These are phyloP conservation scores for Lactifluus hygrophoroides DNA, from an alignment of 768 basidiomycete species.

Conservation along the genomic window DNA sequence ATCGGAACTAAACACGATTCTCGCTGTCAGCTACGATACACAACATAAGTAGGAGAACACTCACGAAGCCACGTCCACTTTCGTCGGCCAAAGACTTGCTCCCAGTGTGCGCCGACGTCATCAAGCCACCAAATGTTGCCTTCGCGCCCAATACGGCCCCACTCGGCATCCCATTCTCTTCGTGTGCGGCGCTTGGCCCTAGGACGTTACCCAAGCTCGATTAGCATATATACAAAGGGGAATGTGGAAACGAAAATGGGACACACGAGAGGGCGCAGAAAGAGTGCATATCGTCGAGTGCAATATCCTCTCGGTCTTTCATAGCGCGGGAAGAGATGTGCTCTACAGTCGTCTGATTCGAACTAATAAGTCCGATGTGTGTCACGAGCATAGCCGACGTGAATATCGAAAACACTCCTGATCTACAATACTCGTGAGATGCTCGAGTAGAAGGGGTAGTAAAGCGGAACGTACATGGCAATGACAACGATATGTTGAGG, in stretches of 20 bases:
- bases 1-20: constrained; percentile 30
- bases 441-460: neutral
- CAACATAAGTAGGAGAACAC: constrained; percentile 26
- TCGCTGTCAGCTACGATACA: neutral
- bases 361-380: constrained; percentile 53
- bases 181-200: constrained; percentile 43
- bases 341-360: constrained; percentile 76
- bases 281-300: constrained; percentile 42
- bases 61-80: constrained; percentile 72
- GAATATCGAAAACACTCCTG: constrained; percentile 69
- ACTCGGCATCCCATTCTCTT: constrained; percentile 65
- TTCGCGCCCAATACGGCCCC: constrained; percentile 67
- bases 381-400: constrained; percentile 44
- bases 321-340: constrained; percentile 49
- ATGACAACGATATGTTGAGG: constrained; percentile 65
- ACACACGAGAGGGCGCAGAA: constrained; percentile 51
- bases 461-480: constrained; percentile 49
- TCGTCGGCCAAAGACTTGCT: constrained; percentile 69
- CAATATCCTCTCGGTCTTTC: constrained; percentile 51
- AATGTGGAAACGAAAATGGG: neutral
- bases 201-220: neutral
- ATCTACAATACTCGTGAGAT: constrained; percentile 30
- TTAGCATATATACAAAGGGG: neutral
- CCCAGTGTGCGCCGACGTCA: constrained; percentile 55
- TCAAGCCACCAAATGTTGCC: constrained; percentile 87